These are phyloP conservation scores for Colletotrichum sp. DNA, from an alignment of 2,329 filamentous ascomycete species.

Conservation along the genomic window DNA sequence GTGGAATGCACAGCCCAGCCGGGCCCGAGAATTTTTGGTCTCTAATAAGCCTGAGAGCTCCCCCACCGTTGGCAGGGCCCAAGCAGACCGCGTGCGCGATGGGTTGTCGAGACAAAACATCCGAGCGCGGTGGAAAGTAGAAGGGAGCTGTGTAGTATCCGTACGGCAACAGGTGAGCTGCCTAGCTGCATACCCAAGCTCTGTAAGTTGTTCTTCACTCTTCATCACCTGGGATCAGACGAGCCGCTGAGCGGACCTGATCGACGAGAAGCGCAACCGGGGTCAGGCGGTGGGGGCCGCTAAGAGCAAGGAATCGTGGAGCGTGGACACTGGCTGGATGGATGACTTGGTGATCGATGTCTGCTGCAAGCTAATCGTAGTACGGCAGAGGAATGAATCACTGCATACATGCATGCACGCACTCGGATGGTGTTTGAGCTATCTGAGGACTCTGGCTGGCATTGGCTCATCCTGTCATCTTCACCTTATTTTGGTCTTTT, in stretches of 20 bases:
- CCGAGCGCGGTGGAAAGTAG: not conserved
- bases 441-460: not conserved
- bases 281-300: not conserved
- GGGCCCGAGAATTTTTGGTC: not conserved
- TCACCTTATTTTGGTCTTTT: not conserved
- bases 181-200: not conserved
- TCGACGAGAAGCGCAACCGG: not conserved
- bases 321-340: not conserved
- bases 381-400: not conserved
- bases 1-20: constrained; percentile 5
- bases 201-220: not conserved
- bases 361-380: not conserved
- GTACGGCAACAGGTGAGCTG: not conserved
- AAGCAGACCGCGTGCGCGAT: not conserved
- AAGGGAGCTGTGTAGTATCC: not conserved
- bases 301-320: not conserved
- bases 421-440: not conserved
- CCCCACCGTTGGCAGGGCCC: not conserved
- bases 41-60: not conserved
- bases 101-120: not conserved
- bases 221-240: not conserved
- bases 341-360: not conserved
- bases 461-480: not conserved
- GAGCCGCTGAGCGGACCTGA: not conserved
- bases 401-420: not conserved